phyloP scores from a whole-genome alignment of 2,329 filamentous ascomycete species.

The Aspergillus costaricaensis region DNA sequence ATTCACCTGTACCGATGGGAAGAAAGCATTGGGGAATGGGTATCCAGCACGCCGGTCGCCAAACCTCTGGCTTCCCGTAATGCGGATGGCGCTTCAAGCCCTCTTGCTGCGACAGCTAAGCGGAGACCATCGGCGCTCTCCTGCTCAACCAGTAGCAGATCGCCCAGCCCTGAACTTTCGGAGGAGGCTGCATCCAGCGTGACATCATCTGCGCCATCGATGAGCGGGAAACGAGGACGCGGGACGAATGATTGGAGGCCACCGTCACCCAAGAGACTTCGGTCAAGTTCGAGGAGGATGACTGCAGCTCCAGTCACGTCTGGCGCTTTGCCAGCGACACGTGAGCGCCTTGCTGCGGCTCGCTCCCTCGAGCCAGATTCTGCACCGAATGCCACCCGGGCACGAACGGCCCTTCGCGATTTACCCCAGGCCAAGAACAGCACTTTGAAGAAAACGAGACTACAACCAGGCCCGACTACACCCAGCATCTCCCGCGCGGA shows the following conservation, averaged over 20 bases:
- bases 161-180: conserved; percentile 22
- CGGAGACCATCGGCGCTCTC: too few species aligned
- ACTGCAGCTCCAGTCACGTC: conserved; percentile 16
- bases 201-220: conserved; percentile 31
- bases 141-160: conserved; percentile 29
- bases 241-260: conserved; percentile 17
- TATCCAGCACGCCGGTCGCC: conserved; percentile 51
- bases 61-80: conserved; percentile 22
- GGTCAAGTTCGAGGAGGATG: conserved; percentile 19
- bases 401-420: conserved; percentile 22
- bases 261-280: conserved; percentile 28
- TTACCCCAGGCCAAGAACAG: conserved; percentile 18
- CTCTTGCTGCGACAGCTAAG: conserved; percentile 2
- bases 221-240: conserved; percentile 25
- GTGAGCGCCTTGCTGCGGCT: neutral
- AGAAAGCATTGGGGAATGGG: conserved; percentile 60
- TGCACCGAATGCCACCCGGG: conserved; percentile 23
- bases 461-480: too few species aligned
- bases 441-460: neutral
- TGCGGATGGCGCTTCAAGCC: conserved; percentile 1
- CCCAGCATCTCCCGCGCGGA: neutral
- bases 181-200: conserved; percentile 28
- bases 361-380: neutral
- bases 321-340: conserved; percentile 4
- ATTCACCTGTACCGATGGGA: conserved; percentile 52